Percentiles rank a stretch among this genome's conserved stretches.
Conservation (phyloP, 2,329 filamentous ascomycete species). For the Nemania sp. region DNA sequence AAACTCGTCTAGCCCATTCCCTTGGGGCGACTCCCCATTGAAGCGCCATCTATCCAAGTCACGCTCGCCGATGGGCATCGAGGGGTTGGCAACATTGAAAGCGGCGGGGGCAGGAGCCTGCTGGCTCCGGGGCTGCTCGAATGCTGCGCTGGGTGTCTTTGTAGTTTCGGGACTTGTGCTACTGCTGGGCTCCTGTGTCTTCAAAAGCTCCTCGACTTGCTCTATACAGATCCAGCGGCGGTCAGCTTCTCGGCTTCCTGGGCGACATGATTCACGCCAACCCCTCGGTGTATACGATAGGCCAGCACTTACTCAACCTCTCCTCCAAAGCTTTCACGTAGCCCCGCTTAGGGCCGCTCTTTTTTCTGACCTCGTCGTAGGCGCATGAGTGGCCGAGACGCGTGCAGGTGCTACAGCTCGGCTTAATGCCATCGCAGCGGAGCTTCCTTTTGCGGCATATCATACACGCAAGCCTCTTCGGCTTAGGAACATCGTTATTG, state of each 20-base stretch:
- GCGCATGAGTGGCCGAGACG: slow-evolving; percentile 88
- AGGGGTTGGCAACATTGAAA: slow-evolving; percentile 60
- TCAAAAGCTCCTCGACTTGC: slow-evolving; percentile 92
- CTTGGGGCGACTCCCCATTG: slow-evolving; percentile 64
- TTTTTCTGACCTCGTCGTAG: slow-evolving; percentile 92
- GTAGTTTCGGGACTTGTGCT: slow-evolving; percentile 53
- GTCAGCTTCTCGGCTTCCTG: slow-evolving; percentile 21
- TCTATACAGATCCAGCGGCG: slow-evolving; percentile 62
- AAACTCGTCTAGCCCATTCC: slow-evolving; percentile 65
- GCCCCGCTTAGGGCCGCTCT: slow-evolving; percentile 93
- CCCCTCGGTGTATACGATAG: neutral
- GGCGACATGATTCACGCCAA: slow-evolving; percentile 2
- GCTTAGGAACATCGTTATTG: slow-evolving; percentile 74
- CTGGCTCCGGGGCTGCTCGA: slow-evolving; percentile 52
- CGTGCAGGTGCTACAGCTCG: slow-evolving; percentile 89
- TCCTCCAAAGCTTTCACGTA: slow-evolving; percentile 96
- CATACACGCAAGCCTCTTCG: slow-evolving; percentile 95
- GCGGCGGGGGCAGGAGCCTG: slow-evolving; percentile 52
- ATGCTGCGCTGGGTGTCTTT: slow-evolving; percentile 51
- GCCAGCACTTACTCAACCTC: slow-evolving; percentile 77
- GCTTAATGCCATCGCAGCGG: slow-evolving; percentile 85
- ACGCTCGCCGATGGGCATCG: slow-evolving; percentile 61
- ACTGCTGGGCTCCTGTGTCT: slow-evolving; percentile 74
- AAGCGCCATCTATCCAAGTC: slow-evolving; percentile 69
- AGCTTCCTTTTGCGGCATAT: slow-evolving; percentile 93